These are phyloP conservation scores for Canna indica DNA, from an alignment of 176 grass and related monocot species.

Conservation along the genomic window DNA sequence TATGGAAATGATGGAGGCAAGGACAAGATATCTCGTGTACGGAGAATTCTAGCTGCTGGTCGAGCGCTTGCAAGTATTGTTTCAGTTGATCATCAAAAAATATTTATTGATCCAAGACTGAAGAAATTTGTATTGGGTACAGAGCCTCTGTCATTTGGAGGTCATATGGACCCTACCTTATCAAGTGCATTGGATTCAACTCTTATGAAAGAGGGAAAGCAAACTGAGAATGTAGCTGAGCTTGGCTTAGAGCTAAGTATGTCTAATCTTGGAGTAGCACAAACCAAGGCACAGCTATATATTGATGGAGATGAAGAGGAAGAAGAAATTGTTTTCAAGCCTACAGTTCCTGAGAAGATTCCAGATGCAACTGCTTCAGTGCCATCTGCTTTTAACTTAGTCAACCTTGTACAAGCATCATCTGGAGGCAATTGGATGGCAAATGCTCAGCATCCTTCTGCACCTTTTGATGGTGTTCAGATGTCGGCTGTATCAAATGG, in stretches of 20 bases:
- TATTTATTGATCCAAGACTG: constrained; percentile 56
- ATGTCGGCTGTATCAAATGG: constrained; percentile 29
- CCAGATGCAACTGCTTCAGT: constrained; percentile 18
- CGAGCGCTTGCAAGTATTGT: constrained; percentile 45
- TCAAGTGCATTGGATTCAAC: constrained; percentile 10
- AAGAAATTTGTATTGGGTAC: constrained; percentile 56
- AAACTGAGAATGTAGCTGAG: constrained; percentile 11
- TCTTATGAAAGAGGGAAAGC: constrained; percentile 22
- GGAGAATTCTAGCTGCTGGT: constrained; percentile 64
- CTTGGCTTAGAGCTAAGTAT: constrained; percentile 12
- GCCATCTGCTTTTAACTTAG: constrained; percentile 14
- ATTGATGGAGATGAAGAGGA: constrained; percentile 80
- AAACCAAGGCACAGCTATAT: constrained; percentile 23
- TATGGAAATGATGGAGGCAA: constrained; percentile 55
- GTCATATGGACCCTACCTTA: constrained; percentile 9
- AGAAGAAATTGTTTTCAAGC: constrained; percentile 83
- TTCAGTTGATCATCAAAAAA: constrained; percentile 54
- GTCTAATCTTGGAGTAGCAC: constrained; percentile 11
- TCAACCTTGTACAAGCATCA: constrained; percentile 28
- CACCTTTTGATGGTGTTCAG: constrained; percentile 29
- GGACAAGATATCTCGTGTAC: constrained; percentile 55
- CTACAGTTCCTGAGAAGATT: constrained; percentile 41
- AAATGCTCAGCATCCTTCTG: constrained; percentile 28
- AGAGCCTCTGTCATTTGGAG: constrained; percentile 28
- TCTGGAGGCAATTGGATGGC: constrained; percentile 19